Evolutionary conservation across 2,329 filamentous ascomycete genomes (phyloP).

Genomic region (Paecilomyces niveus): DNA sequence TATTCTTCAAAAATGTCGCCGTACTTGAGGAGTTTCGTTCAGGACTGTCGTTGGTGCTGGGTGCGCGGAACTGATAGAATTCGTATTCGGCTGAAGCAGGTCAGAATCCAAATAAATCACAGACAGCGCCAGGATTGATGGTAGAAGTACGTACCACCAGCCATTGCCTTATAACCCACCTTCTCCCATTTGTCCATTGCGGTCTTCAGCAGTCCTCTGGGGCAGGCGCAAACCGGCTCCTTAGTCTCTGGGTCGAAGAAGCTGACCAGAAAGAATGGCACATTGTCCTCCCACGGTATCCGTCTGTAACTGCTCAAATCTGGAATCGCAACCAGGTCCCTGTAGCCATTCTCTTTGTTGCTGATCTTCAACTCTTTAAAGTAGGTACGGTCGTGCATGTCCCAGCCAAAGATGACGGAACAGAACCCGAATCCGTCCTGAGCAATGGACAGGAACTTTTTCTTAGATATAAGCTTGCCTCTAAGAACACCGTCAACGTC

Average conservation of each 20-base stretch:
- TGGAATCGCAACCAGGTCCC: conserved; percentile 74
- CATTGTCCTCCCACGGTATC: conserved; percentile 84
- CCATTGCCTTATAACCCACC: conserved; percentile 74
- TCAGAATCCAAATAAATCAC: conserved; percentile 5
- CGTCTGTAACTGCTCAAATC: conserved; percentile 71
- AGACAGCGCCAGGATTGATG: not conserved
- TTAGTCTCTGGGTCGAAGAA: conserved; percentile 76
- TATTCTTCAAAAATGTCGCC: conserved; percentile 64
- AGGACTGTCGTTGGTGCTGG: conserved; percentile 40
- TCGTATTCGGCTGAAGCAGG: conserved; percentile 73
- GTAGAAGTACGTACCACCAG: conserved; percentile 60
- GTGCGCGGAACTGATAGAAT: conserved; percentile 83
- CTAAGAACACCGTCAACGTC: conserved; percentile 83
- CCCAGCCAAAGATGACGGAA: conserved; percentile 91
- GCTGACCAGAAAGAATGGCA: conserved; percentile 77
- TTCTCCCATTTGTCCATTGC: conserved; percentile 60
- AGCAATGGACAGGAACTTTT: conserved; percentile 83
- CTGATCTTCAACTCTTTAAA: conserved; percentile 77
- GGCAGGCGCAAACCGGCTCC: conserved; percentile 67
- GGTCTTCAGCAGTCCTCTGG: conserved; percentile 65
- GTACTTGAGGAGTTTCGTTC: conserved; percentile 61
- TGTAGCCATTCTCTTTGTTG: conserved; percentile 85
- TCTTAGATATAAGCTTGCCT: conserved; percentile 86
- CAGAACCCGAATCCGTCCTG: conserved; percentile 83
- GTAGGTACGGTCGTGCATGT: conserved; percentile 93